Conservation (phyloP, 129 eudicot species). For the Heracleum sosnowskyi region DNA sequence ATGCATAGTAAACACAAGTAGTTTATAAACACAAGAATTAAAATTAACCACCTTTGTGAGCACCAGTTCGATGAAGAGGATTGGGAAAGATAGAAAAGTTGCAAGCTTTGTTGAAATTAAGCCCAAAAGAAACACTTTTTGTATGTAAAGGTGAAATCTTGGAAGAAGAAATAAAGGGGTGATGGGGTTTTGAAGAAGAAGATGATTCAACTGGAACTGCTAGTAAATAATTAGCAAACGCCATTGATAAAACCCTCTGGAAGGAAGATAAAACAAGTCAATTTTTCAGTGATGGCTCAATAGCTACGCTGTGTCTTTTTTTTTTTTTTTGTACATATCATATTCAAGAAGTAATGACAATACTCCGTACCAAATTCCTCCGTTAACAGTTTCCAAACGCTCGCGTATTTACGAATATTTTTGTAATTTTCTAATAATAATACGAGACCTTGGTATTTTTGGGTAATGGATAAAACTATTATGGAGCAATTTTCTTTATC, state of each 20-base stretch:
- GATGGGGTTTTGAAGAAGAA: background rate
- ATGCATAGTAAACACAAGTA: too few relatives aligned
- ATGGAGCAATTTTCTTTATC: too few relatives aligned
- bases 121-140: constrained; percentile 8
- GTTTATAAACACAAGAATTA: background rate
- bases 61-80: background rate
- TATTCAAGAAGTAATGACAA: too few relatives aligned
- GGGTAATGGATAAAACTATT: too few relatives aligned
- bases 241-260: constrained; percentile 14
- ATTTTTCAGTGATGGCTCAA: background rate
- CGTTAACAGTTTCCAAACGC: too few relatives aligned
- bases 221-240: constrained; percentile 26
- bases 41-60: background rate
- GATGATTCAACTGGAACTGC: constrained; percentile 22
- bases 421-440: too few relatives aligned
- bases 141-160: constrained; percentile 4
- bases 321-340: too few relatives aligned
- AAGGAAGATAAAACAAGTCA: background rate
- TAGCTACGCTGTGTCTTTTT: too few relatives aligned
- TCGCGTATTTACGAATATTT: too few relatives aligned
- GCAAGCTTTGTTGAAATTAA: constrained; percentile 19
- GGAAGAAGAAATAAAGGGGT: constrained; percentile 5
- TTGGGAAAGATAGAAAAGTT: constrained; percentile 28
- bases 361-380: too few relatives aligned
- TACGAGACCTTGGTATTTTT: too few relatives aligned